Evolutionary conservation across 345 rosid species (phyloP), one percentile per base, ranked within the genome.

Genomic region (Ailanthus altissimus): DNA sequence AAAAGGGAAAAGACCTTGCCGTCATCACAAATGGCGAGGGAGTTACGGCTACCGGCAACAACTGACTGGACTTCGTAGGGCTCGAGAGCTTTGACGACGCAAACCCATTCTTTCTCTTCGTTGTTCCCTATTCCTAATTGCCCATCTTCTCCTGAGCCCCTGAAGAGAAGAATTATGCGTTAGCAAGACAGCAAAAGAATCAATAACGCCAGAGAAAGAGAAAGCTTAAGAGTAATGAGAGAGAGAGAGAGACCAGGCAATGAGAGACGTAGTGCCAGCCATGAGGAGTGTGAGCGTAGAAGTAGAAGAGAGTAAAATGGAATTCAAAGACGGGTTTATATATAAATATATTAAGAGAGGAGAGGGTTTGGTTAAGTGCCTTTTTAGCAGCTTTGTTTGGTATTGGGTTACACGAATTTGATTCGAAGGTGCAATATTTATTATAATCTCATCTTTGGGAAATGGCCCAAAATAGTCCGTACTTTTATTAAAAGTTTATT

Each of bases 131-230:
- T 85, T 56, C 99, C 98, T 74, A 97, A 78, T 72, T 97, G 98
- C 63, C 99, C 99, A 74, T 97, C 98, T 83, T 97, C 99, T 59
- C 98, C 98, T 16, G 98, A 78, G 56, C 99, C 99, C 98, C 98
- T 96, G 86, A 66, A 16, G 78, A 66, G 63, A 42, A 54, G 16
- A 28, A 7, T 8, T 2, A 26, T 16, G 16, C 5, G 45, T 32
- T 26, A 60, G 2, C 16, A 32, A 28, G 23, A 45, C 9, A 50
- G 73, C 16, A 36, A 38, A 45, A 8, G 28, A 72, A 6, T 0
- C 6, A 32, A 11, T 13, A 56, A 10, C 21, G 8, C 20, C 66
- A 59, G 26, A 62, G 28, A 7, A 14, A 68, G 36, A 54, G 54
- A 5, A 28, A 25, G 62, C 54, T 8, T 32, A 54, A 64, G 68